These are phyloP conservation scores for Cladophialophora yegresii DNA, from an alignment of 2,329 filamentous ascomycete genomes.

Conservation along the genomic window DNA sequence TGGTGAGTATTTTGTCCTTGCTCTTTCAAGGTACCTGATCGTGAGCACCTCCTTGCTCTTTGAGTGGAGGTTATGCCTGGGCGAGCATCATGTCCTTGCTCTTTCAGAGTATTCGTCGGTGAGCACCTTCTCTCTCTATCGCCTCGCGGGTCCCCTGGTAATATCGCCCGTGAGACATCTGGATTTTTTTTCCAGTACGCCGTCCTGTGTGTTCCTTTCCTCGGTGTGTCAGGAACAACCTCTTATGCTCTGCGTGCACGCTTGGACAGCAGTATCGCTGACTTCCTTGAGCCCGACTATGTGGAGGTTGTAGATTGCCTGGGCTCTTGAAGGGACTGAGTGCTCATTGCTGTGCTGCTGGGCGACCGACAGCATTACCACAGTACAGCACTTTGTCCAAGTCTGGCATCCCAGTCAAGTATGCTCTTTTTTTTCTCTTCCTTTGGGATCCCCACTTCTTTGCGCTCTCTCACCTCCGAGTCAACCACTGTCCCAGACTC, in stretches of 20 bases:
- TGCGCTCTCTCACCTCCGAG: constrained; percentile 48
- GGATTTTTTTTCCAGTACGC: neutral
- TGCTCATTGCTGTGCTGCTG: neutral
- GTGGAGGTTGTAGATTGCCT: neutral
- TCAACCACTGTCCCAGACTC: constrained; percentile 77
- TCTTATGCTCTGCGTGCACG: neutral
- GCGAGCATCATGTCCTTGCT: too few relatives aligned
- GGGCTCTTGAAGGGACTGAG: neutral
- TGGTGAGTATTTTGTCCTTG: too few relatives aligned
- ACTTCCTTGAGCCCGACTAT: neutral
- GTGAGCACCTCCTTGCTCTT: neutral
- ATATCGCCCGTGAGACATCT: neutral
- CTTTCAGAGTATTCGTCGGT: neutral
- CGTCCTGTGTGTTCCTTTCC: neutral
- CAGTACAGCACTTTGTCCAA: neutral
- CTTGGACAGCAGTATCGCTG: neutral
- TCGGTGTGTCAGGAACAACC: neutral
- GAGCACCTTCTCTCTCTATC: neutral
- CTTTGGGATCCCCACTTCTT: neutral
- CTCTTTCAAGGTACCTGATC: too few relatives aligned
- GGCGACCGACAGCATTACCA: neutral
- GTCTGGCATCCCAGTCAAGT: neutral
- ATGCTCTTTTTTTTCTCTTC: neutral
- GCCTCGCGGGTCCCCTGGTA: neutral
- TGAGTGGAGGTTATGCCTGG: neutral